Evolutionary conservation across 257 asterid genomes (phyloP), one percentile per base, ranked within the genome.

Genomic region (Solanum dulcamara): DNA sequence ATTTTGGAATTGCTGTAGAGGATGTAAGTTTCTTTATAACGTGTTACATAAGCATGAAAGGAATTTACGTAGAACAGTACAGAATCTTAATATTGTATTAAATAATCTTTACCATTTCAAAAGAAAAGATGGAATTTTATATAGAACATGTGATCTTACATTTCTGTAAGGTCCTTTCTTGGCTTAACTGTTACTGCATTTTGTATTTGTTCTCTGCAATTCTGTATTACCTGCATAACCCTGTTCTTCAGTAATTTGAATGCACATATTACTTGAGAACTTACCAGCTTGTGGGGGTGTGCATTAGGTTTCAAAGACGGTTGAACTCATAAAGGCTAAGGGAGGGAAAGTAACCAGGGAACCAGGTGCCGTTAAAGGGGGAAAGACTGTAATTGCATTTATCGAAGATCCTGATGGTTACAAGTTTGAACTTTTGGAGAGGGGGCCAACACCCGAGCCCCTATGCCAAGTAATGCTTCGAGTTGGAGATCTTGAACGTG

Each of bases 291-390:
- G 26, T 81, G 83, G 62, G 68, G 81, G 18, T 71, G 59, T 87
- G n/a, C 24, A 37, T 2, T 70, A 96, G 99, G 97, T 96, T 87
- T 82, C 95, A 32, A 95, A 95, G 91, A 92, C 96, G 13, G 98
- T 97, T 71, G 99, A 97, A 86, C 96, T 95, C 84, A 62, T 97
- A 35, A 97, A 92, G 91, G 98, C 95, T 84, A 97, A 97, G 89
- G 99, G 99, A 87, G 99, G 99, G 71, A 95, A 86, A 85, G 98
- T 97, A 81, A 90, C 98, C 15, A 89, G 99, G 90, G 99, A 97
- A 89, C 98, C 99, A 55, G 98, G 99, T 72, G 95, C 98, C 24
- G 99, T 97, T 86, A 95, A 97, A 93, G 99, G 99, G 48, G 99
- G 99, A 44, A 95, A 90, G 51, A 94, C 98, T 9, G 98, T 95